Evolutionary conservation across 73 alveolate species (phyloP), one percentile per base, ranked within the genome.

Genomic region (Urostyla sp.): DNA sequence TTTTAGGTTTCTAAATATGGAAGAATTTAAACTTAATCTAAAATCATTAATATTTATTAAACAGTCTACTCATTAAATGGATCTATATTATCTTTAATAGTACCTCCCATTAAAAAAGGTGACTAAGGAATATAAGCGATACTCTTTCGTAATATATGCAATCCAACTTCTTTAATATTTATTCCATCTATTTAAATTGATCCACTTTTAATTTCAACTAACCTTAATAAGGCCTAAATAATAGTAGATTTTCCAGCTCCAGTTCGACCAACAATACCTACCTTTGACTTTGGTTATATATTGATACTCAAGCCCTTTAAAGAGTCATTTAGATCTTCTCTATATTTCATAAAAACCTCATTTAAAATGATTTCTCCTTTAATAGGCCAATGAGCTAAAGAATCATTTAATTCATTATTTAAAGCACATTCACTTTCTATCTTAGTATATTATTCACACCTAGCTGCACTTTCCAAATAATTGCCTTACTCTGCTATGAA

Each of bases 51-150:
- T 5, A 75, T 13, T 45, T 36, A 23, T 1, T 26, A 10, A 32
- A 58, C 87, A 3, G 72, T 10, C 5, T 38, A 15, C 24, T 59
- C 51, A 31, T 59, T 21, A 44, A 75, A 75, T 0, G 90, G 90
- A 40, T 79, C 90, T 0, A 79, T 43, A 49, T 79, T 79, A 23
- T 79, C 88, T 51, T 85, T 79, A 32, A 90, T 59, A 1, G 87
- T 77, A n/a, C 87, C 90, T 44, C 67, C 77, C 21, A 80, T 34
- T 54, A 90, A 89, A 45, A 92, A 91, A 3, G 98, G 96, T 49
- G 76, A 87, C 67, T 93, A 95, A 10, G 98, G 98, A 20, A 93
- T 92, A 60, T 77, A 77, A 53, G 98, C 87, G 53, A 93, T 31
- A 48, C 67, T 26, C 80, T 79, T 67, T 55, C 98, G 87, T 67